phyloP scores from a whole-genome alignment of 352 stramenopile species.

The Globisporangium acanthophoron region DNA sequence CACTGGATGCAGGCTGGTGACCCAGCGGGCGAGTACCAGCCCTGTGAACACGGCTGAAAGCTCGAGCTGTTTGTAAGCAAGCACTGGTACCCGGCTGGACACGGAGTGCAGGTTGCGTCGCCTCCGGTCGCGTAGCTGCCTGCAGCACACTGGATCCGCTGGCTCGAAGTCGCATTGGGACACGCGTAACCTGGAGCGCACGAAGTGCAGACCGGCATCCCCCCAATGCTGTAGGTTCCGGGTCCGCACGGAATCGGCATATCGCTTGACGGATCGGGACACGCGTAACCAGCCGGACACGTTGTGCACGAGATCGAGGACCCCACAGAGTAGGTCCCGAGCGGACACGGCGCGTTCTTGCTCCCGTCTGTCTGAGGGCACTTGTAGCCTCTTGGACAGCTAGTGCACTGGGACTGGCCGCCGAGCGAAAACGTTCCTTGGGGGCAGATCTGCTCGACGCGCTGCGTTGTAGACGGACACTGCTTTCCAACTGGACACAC shows the following conservation, averaged over 20 bases:
- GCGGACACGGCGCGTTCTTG: conserved; percentile 34
- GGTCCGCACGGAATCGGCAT: conserved; percentile 30
- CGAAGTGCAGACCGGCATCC: conserved; percentile 39
- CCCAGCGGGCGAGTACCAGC: conserved; percentile 59
- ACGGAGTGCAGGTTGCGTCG: conserved; percentile 51
- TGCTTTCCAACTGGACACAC: conserved; percentile 52
- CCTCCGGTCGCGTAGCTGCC: conserved; percentile 54
- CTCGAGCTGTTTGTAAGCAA: conserved; percentile 49
- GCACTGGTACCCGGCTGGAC: conserved; percentile 78
- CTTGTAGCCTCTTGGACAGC: conserved; percentile 38
- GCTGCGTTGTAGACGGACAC: conserved; percentile 39
- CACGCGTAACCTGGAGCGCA: conserved; percentile 77
- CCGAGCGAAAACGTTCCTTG: conserved; percentile 62
- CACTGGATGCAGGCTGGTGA: conserved; percentile 67
- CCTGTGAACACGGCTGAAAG: conserved; percentile 50
- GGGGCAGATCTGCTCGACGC: conserved; percentile 38
- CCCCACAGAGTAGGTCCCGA: conserved; percentile 34
- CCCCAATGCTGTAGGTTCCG: conserved; percentile 58
- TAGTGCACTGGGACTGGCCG: conserved; percentile 24
- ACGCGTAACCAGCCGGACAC: conserved; percentile 59
- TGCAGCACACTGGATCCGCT: conserved; percentile 37
- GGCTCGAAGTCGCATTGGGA: conserved; percentile 43
- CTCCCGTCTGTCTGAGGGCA: conserved; percentile 46
- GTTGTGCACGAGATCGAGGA: conserved; percentile 44
- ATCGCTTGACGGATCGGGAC: conserved; percentile 29